Conservation (phyloP, 352 stramenopile genomes). For the Phytophthora pini region DNA sequence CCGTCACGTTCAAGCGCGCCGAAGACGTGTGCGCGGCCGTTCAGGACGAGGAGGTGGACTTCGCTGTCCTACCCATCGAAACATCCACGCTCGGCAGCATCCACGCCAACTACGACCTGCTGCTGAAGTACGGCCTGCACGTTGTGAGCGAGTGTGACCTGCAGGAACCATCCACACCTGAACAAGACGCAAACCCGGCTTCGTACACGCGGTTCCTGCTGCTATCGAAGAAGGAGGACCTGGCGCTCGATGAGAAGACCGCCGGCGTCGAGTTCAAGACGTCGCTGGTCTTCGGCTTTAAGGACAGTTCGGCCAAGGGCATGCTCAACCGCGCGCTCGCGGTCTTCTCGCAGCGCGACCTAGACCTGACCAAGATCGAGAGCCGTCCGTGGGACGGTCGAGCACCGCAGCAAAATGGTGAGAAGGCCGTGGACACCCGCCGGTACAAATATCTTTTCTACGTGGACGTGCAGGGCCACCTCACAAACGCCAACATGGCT, state of each 20-base stretch:
- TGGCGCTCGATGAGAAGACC: conserved; percentile 35
- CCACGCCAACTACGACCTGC: conserved; percentile 95
- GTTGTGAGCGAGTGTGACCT: conserved; percentile 77
- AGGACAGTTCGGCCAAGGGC: conserved; percentile 61
- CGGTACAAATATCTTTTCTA: conserved; percentile 86
- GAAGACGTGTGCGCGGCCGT: conserved; percentile 66
- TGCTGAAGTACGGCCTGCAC: conserved; percentile 75
- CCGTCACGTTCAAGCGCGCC: conserved; percentile 42
- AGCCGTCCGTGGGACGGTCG: conserved; percentile 67
- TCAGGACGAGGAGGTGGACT: conserved; percentile 89
- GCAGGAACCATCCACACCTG: conserved; percentile 10
- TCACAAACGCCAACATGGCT: conserved; percentile 68
- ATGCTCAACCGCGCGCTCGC: conserved; percentile 70
- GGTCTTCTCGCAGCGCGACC: conserved; percentile 66
- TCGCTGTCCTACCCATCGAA: conserved; percentile 96
- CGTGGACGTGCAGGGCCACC: conserved; percentile 70
- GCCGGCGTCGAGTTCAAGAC: conserved; percentile 65
- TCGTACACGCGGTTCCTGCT: conserved; percentile 91
- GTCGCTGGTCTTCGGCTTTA: conserved; percentile 79
- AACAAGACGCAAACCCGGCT: conserved; percentile 68
- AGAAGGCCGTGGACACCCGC: conserved; percentile 33
- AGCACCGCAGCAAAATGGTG: conserved; percentile 46
- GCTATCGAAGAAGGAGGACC: conserved; percentile 73
- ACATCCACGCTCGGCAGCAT: conserved; percentile 97
- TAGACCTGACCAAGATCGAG: conserved; percentile 82